Evolutionary conservation across 2,329 filamentous ascomycete species (phyloP).

Genomic region (Trichophyton schoenleinii): DNA sequence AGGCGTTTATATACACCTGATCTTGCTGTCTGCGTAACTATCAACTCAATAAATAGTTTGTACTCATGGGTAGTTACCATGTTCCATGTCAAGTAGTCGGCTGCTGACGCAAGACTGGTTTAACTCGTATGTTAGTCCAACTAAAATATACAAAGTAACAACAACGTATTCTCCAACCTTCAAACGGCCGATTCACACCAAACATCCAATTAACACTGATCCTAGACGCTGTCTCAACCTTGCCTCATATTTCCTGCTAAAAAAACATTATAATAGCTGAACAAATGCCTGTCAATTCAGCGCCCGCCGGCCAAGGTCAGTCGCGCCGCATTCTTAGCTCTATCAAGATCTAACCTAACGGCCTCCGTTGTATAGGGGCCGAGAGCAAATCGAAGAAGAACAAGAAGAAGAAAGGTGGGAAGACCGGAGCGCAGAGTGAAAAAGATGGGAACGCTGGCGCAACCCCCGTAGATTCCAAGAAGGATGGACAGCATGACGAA

Average conservation of each 20-base stretch:
- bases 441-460: background rate
- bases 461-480: background rate
- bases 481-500: background rate
- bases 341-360: background rate
- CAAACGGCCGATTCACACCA: background rate
- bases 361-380: conserved; percentile 16
- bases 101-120: background rate
- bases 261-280: background rate
- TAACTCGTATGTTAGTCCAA: background rate
- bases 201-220: background rate
- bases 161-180: background rate
- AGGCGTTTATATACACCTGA: background rate
- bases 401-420: conserved; percentile 43
- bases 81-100: background rate
- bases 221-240: background rate
- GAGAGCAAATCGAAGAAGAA: conserved; percentile 44
- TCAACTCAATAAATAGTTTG: too few species aligned
- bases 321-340: conserved; percentile 4
- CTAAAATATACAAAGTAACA: background rate
- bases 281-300: conserved; percentile 11
- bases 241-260: background rate
- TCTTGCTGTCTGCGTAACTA: background rate
- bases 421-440: background rate
- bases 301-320: conserved; percentile 17
- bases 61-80: too few species aligned